Conservation (phyloP, 208 protist genomes). For the Acanthamoeba triangularis region DNA sequence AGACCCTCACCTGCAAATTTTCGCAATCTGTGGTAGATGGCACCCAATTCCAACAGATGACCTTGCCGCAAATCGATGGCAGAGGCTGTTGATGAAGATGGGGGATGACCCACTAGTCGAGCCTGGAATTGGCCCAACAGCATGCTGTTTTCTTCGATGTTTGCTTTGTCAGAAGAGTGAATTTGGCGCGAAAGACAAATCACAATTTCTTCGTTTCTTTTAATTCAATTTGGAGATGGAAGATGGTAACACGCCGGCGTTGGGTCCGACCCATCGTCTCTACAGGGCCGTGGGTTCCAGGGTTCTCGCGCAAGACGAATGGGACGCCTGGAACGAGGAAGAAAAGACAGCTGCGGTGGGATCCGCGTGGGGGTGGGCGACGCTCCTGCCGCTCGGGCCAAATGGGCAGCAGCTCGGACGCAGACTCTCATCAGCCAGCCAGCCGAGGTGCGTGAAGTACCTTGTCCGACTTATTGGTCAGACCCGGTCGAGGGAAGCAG, state of each 20-base stretch:
- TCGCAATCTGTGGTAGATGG: background rate
- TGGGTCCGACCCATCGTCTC: background rate
- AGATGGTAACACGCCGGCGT: background rate
- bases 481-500: no score
- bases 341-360: no score
- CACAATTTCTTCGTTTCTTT: no score
- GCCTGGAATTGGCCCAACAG: constrained; percentile 11
- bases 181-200: background rate
- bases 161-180: background rate
- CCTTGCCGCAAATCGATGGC: background rate
- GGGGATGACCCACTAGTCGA: background rate
- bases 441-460: no score
- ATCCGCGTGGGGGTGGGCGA: no score
- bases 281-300: no score
- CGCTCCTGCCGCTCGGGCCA: no score
- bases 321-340: no score
- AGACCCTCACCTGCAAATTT: background rate
- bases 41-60: background rate
- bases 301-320: no score
- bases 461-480: no score
- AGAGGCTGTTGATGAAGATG: background rate
- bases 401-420: no score
- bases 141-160: background rate
- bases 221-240: background rate
- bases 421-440: no score